Evolutionary conservation across 768 basidiomycete genomes (phyloP).

Genomic region (Podaxis sp.): DNA sequence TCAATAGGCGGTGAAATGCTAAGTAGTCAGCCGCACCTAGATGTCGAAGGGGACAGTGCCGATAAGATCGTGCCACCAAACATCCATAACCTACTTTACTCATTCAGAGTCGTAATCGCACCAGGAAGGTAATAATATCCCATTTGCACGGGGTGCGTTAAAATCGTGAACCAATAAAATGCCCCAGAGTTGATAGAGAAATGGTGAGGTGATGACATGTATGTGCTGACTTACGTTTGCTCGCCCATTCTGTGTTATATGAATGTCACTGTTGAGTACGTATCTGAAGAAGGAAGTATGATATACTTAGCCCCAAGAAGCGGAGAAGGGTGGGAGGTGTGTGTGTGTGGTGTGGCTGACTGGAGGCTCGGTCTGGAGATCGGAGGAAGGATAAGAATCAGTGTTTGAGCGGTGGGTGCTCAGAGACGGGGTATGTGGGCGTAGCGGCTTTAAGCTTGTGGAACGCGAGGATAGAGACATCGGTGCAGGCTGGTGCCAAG

Average conservation of each 20-base stretch:
- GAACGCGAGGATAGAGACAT: not conserved
- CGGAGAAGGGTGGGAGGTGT: not conserved
- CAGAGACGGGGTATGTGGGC: not conserved
- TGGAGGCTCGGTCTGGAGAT: conserved; percentile 22
- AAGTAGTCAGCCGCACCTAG: not conserved
- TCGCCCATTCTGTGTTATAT: not conserved
- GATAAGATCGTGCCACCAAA: not conserved
- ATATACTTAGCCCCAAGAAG: conserved; percentile 3
- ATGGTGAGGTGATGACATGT: not conserved
- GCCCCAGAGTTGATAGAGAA: not conserved
- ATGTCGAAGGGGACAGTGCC: not conserved
- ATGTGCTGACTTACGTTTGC: not conserved
- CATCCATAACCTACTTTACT: not conserved
- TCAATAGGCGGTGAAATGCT: not conserved
- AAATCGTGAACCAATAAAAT: not conserved
- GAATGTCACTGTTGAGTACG: not conserved
- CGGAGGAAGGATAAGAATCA: not conserved
- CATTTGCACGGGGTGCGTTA: not conserved
- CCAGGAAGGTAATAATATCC: not conserved
- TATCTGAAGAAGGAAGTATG: not conserved
- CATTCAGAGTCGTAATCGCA: not conserved
- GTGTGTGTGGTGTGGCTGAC: conserved; percentile 1
- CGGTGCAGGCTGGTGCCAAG: not conserved
- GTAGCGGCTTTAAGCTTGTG: not conserved
- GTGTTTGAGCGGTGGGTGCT: not conserved